phyloP scores from a whole-genome alignment of 129 eudicot genomes.

The Mikania micrantha region DNA sequence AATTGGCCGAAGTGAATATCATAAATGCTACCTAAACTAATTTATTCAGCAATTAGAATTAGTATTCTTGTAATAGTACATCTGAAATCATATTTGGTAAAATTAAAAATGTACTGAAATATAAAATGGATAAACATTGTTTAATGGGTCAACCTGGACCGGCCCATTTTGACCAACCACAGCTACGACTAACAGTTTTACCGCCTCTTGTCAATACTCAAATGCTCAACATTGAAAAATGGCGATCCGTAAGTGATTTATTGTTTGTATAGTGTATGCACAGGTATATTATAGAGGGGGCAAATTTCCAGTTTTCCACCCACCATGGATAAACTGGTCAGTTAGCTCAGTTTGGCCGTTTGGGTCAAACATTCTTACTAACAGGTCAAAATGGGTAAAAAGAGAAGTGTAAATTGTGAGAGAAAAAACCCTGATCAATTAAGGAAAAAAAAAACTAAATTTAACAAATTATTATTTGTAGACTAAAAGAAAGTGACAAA shows the following conservation, averaged over 20 bases:
- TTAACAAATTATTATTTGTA: no score
- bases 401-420: no score
- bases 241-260: not conserved
- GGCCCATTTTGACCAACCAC: not conserved
- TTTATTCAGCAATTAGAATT: not conserved
- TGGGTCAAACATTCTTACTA: no score
- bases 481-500: no score
- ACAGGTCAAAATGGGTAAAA: no score
- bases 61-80: not conserved
- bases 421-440: no score
- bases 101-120: not conserved
- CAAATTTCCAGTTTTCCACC: no score
- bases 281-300: not conserved
- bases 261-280: no score
- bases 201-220: not conserved
- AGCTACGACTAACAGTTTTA: not conserved
- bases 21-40: no score
- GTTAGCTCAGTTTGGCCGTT: no score
- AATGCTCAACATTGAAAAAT: not conserved
- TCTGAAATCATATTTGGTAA: not conserved
- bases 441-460: no score
- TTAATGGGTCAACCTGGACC: not conserved
- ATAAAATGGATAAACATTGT: not conserved
- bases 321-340: no score
- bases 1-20: not conserved